These are phyloP conservation scores for Pseudonitzschia delicatissima DNA, from an alignment of 108 stramenopile genomes.

Conservation along the genomic window DNA sequence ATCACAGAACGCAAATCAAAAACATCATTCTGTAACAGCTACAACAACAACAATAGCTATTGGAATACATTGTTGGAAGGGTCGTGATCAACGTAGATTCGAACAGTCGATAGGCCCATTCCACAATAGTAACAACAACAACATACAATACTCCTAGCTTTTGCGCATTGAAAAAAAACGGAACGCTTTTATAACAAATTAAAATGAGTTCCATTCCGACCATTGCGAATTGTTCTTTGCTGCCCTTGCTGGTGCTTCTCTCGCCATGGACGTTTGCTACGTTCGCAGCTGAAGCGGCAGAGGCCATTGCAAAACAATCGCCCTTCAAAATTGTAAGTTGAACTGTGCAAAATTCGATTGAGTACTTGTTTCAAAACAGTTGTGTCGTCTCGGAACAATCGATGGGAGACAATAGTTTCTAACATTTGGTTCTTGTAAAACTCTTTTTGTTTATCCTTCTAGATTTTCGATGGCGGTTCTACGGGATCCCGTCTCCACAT, in stretches of 20 bases:
- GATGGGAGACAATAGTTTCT: background rate
- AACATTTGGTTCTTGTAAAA: slow-evolving; percentile 10
- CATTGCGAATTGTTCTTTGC: background rate
- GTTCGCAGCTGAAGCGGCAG: background rate
- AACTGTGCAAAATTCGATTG: background rate
- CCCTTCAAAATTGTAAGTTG: slow-evolving; percentile 42
- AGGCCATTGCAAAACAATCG: background rate
- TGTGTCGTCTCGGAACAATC: background rate
- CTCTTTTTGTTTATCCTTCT: background rate
- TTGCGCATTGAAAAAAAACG: too few relatives aligned
- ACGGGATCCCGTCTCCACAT: slow-evolving; percentile 86
- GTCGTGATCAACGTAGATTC: too few relatives aligned
- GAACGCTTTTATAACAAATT: background rate
- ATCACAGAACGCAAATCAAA: too few relatives aligned
- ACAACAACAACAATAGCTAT: too few relatives aligned
- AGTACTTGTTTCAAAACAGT: background rate
- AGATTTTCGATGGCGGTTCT: slow-evolving; percentile 87
- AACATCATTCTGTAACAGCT: too few relatives aligned
- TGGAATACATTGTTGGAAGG: too few relatives aligned
- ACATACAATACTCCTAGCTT: too few relatives aligned
- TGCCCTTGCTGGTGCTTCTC: background rate
- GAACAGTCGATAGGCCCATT: too few relatives aligned
- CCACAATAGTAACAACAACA: too few relatives aligned
- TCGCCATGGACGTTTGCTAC: slow-evolving; percentile 10
- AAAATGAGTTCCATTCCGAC: slow-evolving; percentile 2